These are phyloP conservation scores for Colletotrichum gigasporum DNA, from an alignment of 2,329 filamentous ascomycete species.

Conservation along the genomic window DNA sequence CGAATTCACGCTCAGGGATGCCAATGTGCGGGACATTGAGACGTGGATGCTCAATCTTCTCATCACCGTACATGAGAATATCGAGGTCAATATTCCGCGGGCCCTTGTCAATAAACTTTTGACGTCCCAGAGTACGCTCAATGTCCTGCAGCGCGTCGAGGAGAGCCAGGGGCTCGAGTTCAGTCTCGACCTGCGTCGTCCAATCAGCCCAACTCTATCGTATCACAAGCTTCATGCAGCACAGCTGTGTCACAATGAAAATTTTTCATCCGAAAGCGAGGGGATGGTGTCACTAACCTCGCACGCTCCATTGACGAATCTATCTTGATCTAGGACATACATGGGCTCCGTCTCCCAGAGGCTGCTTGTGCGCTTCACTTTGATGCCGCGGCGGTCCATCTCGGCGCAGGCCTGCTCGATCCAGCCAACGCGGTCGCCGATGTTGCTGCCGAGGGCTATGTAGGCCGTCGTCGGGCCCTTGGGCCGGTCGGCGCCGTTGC, in stretches of 20 bases:
- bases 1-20: slow-evolving; percentile 93
- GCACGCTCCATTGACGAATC: slow-evolving; percentile 91
- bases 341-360: slow-evolving; percentile 96
- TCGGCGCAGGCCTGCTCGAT: slow-evolving; percentile 85
- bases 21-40: slow-evolving; percentile 86
- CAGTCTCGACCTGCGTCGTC: slow-evolving; percentile 77
- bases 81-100: slow-evolving; percentile 95
- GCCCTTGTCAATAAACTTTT: slow-evolving; percentile 90
- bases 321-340: slow-evolving; percentile 91
- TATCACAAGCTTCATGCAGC: background rate
- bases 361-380: slow-evolving; percentile 81
- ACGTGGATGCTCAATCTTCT: slow-evolving; percentile 72
- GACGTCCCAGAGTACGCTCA: slow-evolving; percentile 80
- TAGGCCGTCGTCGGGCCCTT: slow-evolving; percentile 66
- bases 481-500: slow-evolving; percentile 33
- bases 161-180: slow-evolving; percentile 76
- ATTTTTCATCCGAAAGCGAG: background rate
- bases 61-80: slow-evolving; percentile 82
- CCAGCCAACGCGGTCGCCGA: slow-evolving; percentile 84
- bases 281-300: slow-evolving; percentile 68
- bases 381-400: slow-evolving; percentile 79
- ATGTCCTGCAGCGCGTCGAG: slow-evolving; percentile 86
- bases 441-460: slow-evolving; percentile 91
- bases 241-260: background rate
- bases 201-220: slow-evolving; percentile 14